Evolutionary conservation across 192 early-diverging fungal genomes (phyloP).

Genomic region (Coemansia sp.): DNA sequence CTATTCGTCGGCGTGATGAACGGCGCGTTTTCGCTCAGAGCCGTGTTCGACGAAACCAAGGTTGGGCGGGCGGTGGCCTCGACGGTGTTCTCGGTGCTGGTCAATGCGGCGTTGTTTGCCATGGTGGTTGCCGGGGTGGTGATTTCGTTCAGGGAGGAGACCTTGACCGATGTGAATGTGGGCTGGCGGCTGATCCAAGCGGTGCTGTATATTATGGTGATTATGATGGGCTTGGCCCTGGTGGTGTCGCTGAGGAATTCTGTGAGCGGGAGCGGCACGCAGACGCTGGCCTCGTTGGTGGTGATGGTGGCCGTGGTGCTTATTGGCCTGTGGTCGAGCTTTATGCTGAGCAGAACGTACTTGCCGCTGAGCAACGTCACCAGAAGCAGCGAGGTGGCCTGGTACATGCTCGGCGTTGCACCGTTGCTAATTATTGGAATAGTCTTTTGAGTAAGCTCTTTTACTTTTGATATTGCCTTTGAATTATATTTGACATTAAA

Average conservation of each 20-base stretch:
- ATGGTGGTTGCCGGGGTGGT: slow-evolving; percentile 3
- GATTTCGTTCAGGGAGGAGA: slow-evolving; percentile 2
- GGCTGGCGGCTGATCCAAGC: slow-evolving; percentile 10
- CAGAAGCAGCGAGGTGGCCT: slow-evolving; percentile 3
- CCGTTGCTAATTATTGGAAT: slow-evolving; percentile 10
- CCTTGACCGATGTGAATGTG: background rate
- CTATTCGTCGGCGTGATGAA: background rate
- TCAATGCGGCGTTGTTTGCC: background rate
- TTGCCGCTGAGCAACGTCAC: slow-evolving; percentile 3
- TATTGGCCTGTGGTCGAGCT: slow-evolving; percentile 1
- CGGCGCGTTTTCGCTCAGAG: background rate
- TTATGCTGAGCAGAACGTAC: slow-evolving; percentile 11
- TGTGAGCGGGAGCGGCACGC: background rate
- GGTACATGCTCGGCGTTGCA: slow-evolving; percentile 6
- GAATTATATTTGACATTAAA: too few species aligned
- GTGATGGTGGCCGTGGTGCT: background rate
- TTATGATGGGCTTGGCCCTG: background rate
- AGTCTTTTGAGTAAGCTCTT: background rate
- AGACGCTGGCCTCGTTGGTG: background rate
- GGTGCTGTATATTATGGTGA: slow-evolving; percentile 11
- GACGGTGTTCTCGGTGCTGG: background rate
- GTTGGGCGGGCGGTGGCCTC: background rate
- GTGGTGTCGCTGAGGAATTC: background rate
- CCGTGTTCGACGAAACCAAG: background rate
- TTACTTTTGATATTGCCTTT: background rate